These are phyloP conservation scores for Furcasterigmium furcatum DNA, from an alignment of 2,329 filamentous ascomycete genomes.

Conservation along the genomic window DNA sequence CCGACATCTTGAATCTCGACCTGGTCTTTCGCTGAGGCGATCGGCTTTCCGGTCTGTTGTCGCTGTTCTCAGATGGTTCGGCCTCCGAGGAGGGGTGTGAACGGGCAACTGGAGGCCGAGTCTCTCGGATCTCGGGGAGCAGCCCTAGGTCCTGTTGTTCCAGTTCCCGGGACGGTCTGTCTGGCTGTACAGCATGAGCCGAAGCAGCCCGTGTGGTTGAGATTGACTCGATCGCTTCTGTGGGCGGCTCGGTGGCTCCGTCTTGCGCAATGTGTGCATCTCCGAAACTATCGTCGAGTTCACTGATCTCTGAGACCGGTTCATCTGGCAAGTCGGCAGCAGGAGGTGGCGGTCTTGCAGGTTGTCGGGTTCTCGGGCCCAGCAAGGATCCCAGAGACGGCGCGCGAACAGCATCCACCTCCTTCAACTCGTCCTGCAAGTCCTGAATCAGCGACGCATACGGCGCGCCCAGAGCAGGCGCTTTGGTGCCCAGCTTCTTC, in stretches of 20 bases:
- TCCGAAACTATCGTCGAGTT: too few relatives aligned
- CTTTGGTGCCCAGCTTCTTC: constrained; percentile 16
- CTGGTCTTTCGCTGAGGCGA: constrained; percentile 7
- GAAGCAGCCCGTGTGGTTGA: too few relatives aligned
- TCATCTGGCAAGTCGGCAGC: constrained; percentile 20
- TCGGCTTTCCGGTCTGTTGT: constrained; percentile 1
- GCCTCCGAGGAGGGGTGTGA: too few relatives aligned
- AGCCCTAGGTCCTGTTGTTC: too few relatives aligned
- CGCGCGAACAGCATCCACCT: constrained; percentile 16
- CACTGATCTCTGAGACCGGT: constrained; percentile 46
- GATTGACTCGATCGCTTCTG: too few relatives aligned
- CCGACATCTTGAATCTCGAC: constrained; percentile 2
- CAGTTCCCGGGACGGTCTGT: too few relatives aligned
- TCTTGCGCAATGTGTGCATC: too few relatives aligned
- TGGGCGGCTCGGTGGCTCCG: too few relatives aligned
- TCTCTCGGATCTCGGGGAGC: too few relatives aligned
- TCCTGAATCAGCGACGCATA: constrained; percentile 39
- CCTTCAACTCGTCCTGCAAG: constrained; percentile 37
- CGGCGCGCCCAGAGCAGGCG: constrained; percentile 28
- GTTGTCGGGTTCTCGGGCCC: constrained; percentile 6
- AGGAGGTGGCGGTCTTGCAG: constrained; percentile 6
- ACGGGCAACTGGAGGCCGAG: too few relatives aligned
- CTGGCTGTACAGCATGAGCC: too few relatives aligned
- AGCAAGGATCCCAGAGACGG: constrained; percentile 17
- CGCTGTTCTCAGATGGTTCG: background rate